These are phyloP conservation scores for Neopestalotiopsis clavispora DNA, from an alignment of 2,329 filamentous ascomycete species.

Conservation along the genomic window DNA sequence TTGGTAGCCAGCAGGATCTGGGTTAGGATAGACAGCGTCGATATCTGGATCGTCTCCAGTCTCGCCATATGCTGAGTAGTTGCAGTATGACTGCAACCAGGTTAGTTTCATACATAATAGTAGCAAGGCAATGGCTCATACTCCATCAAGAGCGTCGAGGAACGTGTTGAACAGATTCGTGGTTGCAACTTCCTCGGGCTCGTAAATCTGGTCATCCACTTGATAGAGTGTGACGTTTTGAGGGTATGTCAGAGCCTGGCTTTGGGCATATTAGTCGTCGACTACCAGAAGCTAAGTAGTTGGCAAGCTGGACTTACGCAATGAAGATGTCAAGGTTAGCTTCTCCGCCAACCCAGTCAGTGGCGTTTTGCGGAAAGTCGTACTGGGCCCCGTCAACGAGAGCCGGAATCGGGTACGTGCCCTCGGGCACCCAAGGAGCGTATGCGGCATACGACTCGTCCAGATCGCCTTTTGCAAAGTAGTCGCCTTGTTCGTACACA, in stretches of 20 bases:
- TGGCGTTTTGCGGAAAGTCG: constrained; percentile 18
- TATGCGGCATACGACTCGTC: constrained; percentile 33
- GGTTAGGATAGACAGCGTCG: constrained; percentile 48
- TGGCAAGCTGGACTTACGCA: constrained; percentile 21
- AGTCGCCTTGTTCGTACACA: constrained; percentile 40
- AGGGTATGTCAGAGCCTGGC: constrained; percentile 38
- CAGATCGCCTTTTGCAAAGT: constrained; percentile 39
- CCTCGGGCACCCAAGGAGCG: constrained; percentile 30
- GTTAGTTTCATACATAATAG: not conserved
- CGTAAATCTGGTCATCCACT: constrained; percentile 45
- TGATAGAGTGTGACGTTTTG: constrained; percentile 41
- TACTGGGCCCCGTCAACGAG: constrained; percentile 37
- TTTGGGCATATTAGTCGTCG: constrained; percentile 30
- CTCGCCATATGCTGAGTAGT: constrained; percentile 28
- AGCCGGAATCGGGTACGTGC: constrained; percentile 39
- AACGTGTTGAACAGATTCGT: constrained; percentile 42
- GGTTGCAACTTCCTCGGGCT: constrained; percentile 19
- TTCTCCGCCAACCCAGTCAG: constrained; percentile 30
- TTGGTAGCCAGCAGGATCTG: constrained; percentile 47
- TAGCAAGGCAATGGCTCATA: not conserved
- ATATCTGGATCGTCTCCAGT: constrained; percentile 24
- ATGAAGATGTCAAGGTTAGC: constrained; percentile 38
- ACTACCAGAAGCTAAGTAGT: not conserved
- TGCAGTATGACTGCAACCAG: constrained; percentile 31
- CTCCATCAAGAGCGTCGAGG: constrained; percentile 47